Percentiles rank a stretch among this genome's conserved stretches.
These are phyloP conservation scores for Hericium rajendrae DNA, from an alignment of 768 basidiomycete species.

Conservation along the genomic window DNA sequence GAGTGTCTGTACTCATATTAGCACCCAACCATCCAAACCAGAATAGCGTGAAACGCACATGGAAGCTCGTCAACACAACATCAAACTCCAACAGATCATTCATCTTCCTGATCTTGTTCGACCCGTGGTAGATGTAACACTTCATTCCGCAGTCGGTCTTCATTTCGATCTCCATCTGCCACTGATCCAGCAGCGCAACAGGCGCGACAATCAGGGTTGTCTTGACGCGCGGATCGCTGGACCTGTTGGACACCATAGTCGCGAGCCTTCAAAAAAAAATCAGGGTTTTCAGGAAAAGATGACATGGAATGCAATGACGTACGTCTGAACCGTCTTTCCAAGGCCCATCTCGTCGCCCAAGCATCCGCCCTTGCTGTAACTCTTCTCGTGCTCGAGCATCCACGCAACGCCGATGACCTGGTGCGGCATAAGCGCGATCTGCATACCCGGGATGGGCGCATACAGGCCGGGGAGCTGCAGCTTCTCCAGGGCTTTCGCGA, in stretches of 20 bases:
- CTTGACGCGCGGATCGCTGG: conserved; percentile 41
- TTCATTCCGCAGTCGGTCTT: conserved; percentile 40
- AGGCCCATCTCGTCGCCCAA: conserved; percentile 39
- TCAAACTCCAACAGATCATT: conserved; percentile 31
- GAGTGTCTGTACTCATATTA: conserved; percentile 33
- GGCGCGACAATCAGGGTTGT: conserved; percentile 63
- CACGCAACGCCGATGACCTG: conserved; percentile 44
- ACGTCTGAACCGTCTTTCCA: conserved; percentile 35
- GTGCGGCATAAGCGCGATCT: conserved; percentile 56
- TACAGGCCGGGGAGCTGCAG: conserved; percentile 41
- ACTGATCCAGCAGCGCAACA: conserved; percentile 56
- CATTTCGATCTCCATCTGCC: conserved; percentile 50
- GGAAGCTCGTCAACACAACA: conserved; percentile 31
- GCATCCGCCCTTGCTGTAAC: conserved; percentile 20
- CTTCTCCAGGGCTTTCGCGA: conserved; percentile 45
- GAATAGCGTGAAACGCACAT: conserved; percentile 20
- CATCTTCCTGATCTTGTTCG: conserved; percentile 35
- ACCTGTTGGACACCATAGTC: conserved; percentile 42
- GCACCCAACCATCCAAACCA: not conserved
- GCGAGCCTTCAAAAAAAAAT: conserved; percentile 32
- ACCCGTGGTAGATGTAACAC: conserved; percentile 55
- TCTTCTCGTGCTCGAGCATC: conserved; percentile 30
- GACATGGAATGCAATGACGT: not conserved
- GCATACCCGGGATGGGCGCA: conserved; percentile 47
- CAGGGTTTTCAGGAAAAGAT: not conserved